Conservation (phyloP, 2,329 filamentous ascomycete genomes). For the Pyrenophora teres region DNA sequence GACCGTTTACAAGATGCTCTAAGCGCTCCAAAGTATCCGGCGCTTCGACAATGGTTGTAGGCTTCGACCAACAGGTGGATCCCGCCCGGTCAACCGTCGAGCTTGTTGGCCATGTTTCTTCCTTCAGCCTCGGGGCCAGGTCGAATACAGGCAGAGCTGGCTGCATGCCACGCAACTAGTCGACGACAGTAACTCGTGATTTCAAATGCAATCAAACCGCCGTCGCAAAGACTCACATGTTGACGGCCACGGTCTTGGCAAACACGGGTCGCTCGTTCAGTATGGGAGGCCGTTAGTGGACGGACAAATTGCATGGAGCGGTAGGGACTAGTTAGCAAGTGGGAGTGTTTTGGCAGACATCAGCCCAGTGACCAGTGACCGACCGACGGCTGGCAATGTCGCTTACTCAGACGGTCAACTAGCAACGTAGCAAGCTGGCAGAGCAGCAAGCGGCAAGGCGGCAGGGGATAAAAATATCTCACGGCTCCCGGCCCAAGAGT, state of each 20-base stretch:
- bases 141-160: conserved; percentile 14
- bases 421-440: conserved; percentile 3
- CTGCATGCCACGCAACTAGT: conserved; percentile 7
- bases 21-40: conserved; percentile 8
- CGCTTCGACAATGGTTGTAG: conserved; percentile 12
- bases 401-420: conserved; percentile 10
- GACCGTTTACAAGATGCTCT: not conserved
- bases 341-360: not conserved
- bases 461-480: not conserved
- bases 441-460: conserved; percentile 2
- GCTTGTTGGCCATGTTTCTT: conserved; percentile 31
- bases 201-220: conserved; percentile 20
- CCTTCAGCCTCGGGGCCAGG: conserved; percentile 17
- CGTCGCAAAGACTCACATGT: conserved; percentile 8
- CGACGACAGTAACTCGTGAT: conserved; percentile 12
- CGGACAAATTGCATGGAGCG: not conserved
- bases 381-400: conserved; percentile 1
- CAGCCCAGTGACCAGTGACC: too few relatives aligned
- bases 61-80: conserved; percentile 9
- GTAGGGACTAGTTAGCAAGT: not conserved
- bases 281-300: conserved; percentile 4
- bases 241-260: conserved; percentile 11
- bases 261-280: conserved; percentile 1
- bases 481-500: conserved; percentile 13
- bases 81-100: conserved; percentile 6